Evolutionary conservation across 148 eudicot genomes (phyloP), one percentile per base, ranked within the genome.

Genomic region (Hydrangea macrophylla): DNA sequence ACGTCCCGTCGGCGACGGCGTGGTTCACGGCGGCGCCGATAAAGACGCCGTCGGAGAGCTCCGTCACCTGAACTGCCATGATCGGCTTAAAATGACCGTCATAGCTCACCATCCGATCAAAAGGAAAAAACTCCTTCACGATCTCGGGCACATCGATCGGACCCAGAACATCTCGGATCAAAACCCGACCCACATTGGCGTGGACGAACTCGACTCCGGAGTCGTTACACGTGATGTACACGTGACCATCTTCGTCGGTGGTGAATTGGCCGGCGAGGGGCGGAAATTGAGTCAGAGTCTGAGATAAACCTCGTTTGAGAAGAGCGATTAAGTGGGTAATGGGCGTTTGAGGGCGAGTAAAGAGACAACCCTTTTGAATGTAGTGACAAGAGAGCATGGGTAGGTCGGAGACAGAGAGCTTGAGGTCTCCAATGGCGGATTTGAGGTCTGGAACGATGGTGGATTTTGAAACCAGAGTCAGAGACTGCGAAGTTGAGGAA

Each of bases 321-420:
- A 69, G 73, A 10, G 84, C 5, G 15, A 85, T 10, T 0, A 85
- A 64, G 1, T 54, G 4, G 1, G 62, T 0, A 7, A 62, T 12
- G 20, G 79, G 40, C 42, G 62, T 17, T 0, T 72, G 80, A 0
- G 86, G 87, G 42, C 58, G 70, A 1, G 88, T 69, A 68, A 86
- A 85, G 22, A 91, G 78, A 50, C 75, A 31, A 62, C 97, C 97
- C 27, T 91, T 88, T 57, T 91, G 97, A 57, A 91, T 91, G 85
- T 91, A 91, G 26, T 91, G 94, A 48, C 97, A 91, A 7, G 97
- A 86, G 15, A 91, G 80, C 97, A 91, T 91, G 0, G n/a, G n/a
- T n/a, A n/a, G n/a, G n/a, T n/a, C n/a, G n/a, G n/a, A n/a, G n/a
- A n/a, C n/a, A n/a, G n/a, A 91, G 64, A 91, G 86, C 18, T 76